These are phyloP conservation scores for Boletus tomentosulus DNA, from an alignment of 768 basidiomycete species.

Conservation along the genomic window DNA sequence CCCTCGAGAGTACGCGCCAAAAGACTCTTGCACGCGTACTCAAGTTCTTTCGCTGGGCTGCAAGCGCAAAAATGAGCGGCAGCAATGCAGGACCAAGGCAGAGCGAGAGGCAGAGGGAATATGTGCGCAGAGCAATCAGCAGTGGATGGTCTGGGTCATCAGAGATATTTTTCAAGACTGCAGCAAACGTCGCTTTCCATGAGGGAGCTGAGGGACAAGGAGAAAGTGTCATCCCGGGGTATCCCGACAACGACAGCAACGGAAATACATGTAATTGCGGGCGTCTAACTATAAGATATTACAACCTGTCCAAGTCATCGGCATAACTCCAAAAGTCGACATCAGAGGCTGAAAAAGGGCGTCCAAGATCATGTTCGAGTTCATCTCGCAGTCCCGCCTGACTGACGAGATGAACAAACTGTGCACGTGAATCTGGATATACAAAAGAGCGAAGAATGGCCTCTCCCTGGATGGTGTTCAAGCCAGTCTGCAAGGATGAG, in stretches of 20 bases:
- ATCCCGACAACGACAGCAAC: background rate
- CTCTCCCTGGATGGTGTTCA: conserved; percentile 41
- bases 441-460: conserved; percentile 57
- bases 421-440: conserved; percentile 72
- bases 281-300: no score
- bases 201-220: background rate
- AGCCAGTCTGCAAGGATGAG: conserved; percentile 2
- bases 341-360: conserved; percentile 33
- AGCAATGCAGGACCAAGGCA: conserved; percentile 64
- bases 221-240: conserved; percentile 4
- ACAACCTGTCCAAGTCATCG: conserved; percentile 11
- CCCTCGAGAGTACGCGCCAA: conserved; percentile 44
- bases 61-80: conserved; percentile 42
- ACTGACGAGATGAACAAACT: conserved; percentile 54
- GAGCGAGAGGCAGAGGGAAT: conserved; percentile 59
- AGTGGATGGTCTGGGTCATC: conserved; percentile 46
- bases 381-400: conserved; percentile 41
- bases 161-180: conserved; percentile 5
- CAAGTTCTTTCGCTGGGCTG: conserved; percentile 24
- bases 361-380: conserved; percentile 20
- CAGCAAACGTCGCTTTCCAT: background rate
- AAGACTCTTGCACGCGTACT: conserved; percentile 10
- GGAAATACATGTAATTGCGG: background rate
- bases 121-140: conserved; percentile 63
- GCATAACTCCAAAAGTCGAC: conserved; percentile 72